Conservation (phyloP, 768 basidiomycete genomes). For the Tricholoma sp. region DNA sequence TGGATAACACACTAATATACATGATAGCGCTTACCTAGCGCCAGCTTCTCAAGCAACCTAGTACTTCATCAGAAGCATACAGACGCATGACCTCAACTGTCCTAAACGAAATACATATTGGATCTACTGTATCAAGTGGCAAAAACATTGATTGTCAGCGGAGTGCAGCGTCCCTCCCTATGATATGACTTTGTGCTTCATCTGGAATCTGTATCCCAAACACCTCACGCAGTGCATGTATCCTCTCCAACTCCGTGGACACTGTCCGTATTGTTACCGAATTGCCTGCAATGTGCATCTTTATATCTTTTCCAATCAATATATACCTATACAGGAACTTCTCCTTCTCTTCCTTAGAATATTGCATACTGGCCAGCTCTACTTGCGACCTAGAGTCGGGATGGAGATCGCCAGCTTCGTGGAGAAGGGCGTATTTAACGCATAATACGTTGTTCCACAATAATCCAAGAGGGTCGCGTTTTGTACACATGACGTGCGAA, state of each 20-base stretch:
- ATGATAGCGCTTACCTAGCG: too few relatives aligned
- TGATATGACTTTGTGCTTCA: conserved; percentile 16
- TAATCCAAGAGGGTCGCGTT: conserved; percentile 5
- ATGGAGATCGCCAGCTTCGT: conserved; percentile 13
- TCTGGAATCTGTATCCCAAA: conserved; percentile 22
- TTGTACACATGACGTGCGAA: conserved; percentile 19
- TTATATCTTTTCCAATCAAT: conserved; percentile 23
- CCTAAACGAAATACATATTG: too few relatives aligned
- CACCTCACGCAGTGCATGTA: conserved; percentile 19
- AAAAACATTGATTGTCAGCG: background rate
- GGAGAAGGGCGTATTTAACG: conserved; percentile 19
- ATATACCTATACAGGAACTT: conserved; percentile 10
- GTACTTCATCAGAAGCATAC: too few relatives aligned
- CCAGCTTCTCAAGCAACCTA: too few relatives aligned
- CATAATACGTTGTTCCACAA: conserved; percentile 22
- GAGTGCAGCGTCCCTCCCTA: conserved; percentile 19
- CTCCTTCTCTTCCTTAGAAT: background rate
- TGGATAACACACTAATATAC: too few relatives aligned
- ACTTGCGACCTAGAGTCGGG: background rate
- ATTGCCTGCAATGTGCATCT: conserved; percentile 16
- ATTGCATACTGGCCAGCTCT: background rate
- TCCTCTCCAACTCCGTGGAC: conserved; percentile 24
- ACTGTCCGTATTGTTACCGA: conserved; percentile 18
- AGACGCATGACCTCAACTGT: too few relatives aligned
- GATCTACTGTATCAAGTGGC: too few relatives aligned